Evolutionary conservation across 2,329 filamentous ascomycete genomes (phyloP).

Genomic region (Keithomyces neogunnii): DNA sequence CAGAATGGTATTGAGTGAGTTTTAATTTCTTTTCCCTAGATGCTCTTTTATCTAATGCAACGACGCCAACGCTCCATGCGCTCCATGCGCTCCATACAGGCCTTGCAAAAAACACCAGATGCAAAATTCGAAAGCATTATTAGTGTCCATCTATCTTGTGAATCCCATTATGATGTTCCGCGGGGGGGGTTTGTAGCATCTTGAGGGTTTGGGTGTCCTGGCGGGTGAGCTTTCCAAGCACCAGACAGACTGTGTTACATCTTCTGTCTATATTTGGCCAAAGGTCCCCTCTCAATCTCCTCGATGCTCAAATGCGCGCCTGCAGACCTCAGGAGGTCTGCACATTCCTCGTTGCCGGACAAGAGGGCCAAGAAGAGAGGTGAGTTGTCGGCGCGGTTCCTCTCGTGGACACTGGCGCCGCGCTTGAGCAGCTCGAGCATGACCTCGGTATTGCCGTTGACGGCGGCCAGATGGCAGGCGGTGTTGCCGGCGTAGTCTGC

Average conservation of each 20-base stretch:
- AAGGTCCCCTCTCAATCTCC: slow-evolving; percentile 23
- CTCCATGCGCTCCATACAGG: no score
- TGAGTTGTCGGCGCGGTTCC: slow-evolving; percentile 58
- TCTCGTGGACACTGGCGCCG: slow-evolving; percentile 58
- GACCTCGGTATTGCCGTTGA: slow-evolving; percentile 44
- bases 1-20: no score
- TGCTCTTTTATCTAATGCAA: no score
- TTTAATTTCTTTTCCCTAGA: no score
- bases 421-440: slow-evolving; percentile 49
- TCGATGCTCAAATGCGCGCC: slow-evolving; percentile 48
- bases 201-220: no score
- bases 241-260: background rate
- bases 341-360: slow-evolving; percentile 44
- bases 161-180: no score
- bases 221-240: no score
- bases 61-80: no score
- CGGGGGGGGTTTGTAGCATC: no score
- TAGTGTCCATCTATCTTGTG: no score
- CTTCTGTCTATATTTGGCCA: slow-evolving; percentile 12
- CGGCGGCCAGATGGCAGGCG: slow-evolving; percentile 48
- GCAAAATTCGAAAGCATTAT: no score
- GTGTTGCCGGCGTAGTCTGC: slow-evolving; percentile 80
- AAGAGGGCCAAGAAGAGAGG: slow-evolving; percentile 56
- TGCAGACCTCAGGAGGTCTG: slow-evolving; percentile 45
- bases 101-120: no score